Evolutionary conservation across 2,329 filamentous ascomycete genomes (phyloP), one percentile per base, ranked within the genome.

Genomic region (Lachnellula subtilissima): DNA sequence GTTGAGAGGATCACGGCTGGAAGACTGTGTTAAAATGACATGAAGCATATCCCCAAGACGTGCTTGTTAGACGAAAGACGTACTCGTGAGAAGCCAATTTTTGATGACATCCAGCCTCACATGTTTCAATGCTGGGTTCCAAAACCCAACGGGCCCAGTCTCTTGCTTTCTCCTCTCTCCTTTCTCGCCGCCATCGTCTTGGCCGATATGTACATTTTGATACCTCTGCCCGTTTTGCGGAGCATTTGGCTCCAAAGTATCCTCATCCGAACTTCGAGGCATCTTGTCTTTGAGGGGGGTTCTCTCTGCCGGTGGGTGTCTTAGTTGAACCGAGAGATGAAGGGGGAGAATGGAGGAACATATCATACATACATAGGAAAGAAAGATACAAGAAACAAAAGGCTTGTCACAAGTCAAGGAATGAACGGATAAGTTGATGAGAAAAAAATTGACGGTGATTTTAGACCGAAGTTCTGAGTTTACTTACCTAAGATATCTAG

Each of bases 1-100:
- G 73, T 62, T 65, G 79, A 79, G 5, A 87, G 72, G 6, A 82
- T 72, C 1, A 76, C 60, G 5, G 79, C 76, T 76, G 46, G 19
- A 17, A 53, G 46, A 23, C 43, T 35, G 37, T 40, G 37, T 15
- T 17, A 40, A 40, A 5, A 17, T n/a, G 14, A n/a, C 12, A 5
- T 6, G n/a, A 17, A 39, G 37, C n/a, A 15, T 6, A 14, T 39
- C 14, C 12, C 4, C 14, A 17, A 15, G 23, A 47, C 3, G 5
- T 22, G 22, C 14, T 32, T 15, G 14, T 6, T 11, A 8, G 5
- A 37, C 47, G 19, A 48, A 15, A 28, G 11, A 19, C 19, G 11
- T 48, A 66, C 65, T 66, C 37, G 60, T 66, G 37, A 57, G 35
- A 11, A 39, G 56, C 63, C 64, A 67, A 39, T 57, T 57, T 49